Conservation (phyloP, 73 alveolate species). For the Tetrahymena elliotti region DNA sequence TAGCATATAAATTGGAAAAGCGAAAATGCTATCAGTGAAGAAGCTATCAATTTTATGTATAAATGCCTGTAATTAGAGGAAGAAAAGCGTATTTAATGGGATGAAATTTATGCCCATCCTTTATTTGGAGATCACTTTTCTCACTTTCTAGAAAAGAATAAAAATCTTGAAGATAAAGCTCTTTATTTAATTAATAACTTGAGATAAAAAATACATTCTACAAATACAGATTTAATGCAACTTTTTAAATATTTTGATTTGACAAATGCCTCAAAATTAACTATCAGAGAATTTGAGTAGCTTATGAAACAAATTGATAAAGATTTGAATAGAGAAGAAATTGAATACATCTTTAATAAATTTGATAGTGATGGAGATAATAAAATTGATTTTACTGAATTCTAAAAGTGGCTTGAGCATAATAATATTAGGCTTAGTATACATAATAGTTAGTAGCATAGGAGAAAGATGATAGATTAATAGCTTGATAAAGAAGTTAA, state of each 20-base stretch:
- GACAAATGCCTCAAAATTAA: neutral
- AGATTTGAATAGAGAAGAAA: constrained; percentile 32
- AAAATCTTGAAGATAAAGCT: neutral
- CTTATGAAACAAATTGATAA: constrained; percentile 1
- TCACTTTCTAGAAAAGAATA: neutral
- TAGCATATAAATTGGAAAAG: constrained; percentile 1
- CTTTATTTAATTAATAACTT: neutral
- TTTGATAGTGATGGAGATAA: constrained; percentile 42
- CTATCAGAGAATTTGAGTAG: neutral
- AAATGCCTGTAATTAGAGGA: constrained; percentile 14
- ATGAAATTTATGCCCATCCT: constrained; percentile 29
- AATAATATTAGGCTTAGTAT: constrained; percentile 14
- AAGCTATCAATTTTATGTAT: constrained; percentile 1
- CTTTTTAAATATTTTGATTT: neutral
- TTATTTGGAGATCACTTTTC: constrained; percentile 7
- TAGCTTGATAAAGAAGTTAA: neutral
- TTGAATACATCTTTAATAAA: constrained; percentile 32
- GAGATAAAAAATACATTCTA: constrained; percentile 6
- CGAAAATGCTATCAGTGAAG: neutral
- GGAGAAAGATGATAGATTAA: neutral
- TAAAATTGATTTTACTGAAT: constrained; percentile 27
- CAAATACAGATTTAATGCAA: neutral
- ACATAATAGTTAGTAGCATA: neutral
- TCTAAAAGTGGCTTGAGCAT: constrained; percentile 33
- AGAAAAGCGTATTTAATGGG: constrained; percentile 26